These are phyloP conservation scores for Penicillium capsulatum DNA, from an alignment of 2,329 filamentous ascomycete species.

Conservation along the genomic window DNA sequence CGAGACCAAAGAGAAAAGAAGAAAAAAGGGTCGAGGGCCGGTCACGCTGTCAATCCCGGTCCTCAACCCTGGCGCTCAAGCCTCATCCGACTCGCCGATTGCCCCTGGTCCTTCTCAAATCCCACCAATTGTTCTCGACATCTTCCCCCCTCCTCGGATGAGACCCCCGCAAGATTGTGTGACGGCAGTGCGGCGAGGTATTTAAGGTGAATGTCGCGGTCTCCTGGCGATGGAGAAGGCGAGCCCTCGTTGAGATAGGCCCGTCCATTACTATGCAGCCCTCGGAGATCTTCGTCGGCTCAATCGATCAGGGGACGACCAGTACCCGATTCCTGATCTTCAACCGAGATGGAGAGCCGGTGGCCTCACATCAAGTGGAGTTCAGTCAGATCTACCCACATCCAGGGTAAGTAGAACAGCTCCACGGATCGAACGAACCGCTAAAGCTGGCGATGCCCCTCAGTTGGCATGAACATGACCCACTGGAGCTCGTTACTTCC, in stretches of 20 bases:
- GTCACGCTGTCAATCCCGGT: background rate
- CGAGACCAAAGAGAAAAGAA: too few relatives aligned
- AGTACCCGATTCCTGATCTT: constrained; percentile 88
- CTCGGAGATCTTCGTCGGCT: constrained; percentile 62
- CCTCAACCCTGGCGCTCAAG: constrained; percentile 5
- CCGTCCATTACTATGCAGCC: constrained; percentile 20
- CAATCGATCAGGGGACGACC: constrained; percentile 87
- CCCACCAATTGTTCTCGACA: constrained; percentile 6
- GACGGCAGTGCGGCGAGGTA: constrained; percentile 1
- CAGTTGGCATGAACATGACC: constrained; percentile 87
- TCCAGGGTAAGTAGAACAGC: constrained; percentile 62
- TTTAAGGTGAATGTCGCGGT: constrained; percentile 3
- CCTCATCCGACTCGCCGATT: constrained; percentile 2
- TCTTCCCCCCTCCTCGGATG: background rate
- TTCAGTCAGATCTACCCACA: constrained; percentile 79
- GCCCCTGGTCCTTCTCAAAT: constrained; percentile 1
- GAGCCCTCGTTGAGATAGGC: background rate
- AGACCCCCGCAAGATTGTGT: constrained; percentile 3
- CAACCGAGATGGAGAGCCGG: constrained; percentile 68
- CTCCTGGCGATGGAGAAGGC: background rate
- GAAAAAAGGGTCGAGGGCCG: background rate
- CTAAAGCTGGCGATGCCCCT: background rate
- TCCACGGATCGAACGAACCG: background rate
- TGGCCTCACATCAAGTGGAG: constrained; percentile 80
- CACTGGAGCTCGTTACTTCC: constrained; percentile 66